These are phyloP conservation scores for Yamadazyma pseudoaaseri DNA, from an alignment of 1,139 yeast species.

Conservation along the genomic window DNA sequence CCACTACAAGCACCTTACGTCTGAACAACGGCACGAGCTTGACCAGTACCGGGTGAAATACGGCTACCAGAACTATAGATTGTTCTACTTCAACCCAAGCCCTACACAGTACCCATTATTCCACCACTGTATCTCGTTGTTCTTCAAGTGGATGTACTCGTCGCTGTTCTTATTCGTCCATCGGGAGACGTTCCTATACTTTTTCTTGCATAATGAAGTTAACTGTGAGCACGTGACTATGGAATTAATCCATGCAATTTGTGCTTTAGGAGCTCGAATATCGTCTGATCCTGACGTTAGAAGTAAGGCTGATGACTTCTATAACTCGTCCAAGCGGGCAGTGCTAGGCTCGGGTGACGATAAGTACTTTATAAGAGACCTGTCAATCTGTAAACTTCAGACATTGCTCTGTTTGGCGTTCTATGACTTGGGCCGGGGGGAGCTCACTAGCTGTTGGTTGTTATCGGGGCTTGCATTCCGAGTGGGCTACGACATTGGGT, in stretches of 20 bases:
- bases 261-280: constrained; percentile 13
- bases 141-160: constrained; percentile 13
- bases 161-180: constrained; percentile 12
- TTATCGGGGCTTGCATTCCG: constrained; percentile 14
- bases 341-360: constrained; percentile 6
- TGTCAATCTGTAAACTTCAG: constrained; percentile 12
- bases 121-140: constrained; percentile 9
- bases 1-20: constrained; percentile 4
- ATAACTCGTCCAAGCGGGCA: constrained; percentile 5
- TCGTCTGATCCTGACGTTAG: constrained; percentile 6
- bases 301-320: constrained; percentile 7
- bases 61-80: constrained; percentile 8
- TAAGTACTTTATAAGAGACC: constrained; percentile 8
- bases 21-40: constrained; percentile 7
- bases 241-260: constrained; percentile 11
- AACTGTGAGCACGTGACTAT: constrained; percentile 11
- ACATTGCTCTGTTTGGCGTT: constrained; percentile 12
- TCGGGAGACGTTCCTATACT: constrained; percentile 13
- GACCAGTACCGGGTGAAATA: constrained; percentile 7
- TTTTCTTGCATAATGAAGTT: constrained; percentile 11
- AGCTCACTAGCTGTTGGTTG: constrained; percentile 13
- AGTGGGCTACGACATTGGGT: constrained; percentile 12
- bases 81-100: constrained; percentile 10
- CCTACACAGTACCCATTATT: constrained; percentile 1
- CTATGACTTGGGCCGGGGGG: constrained; percentile 13